A percentile compares a stretch with the other conserved stretches of the same genome.
Evolutionary conservation across 371 early-diverging fungal genomes (phyloP).

Genomic region (Mucor saturninus): DNA sequence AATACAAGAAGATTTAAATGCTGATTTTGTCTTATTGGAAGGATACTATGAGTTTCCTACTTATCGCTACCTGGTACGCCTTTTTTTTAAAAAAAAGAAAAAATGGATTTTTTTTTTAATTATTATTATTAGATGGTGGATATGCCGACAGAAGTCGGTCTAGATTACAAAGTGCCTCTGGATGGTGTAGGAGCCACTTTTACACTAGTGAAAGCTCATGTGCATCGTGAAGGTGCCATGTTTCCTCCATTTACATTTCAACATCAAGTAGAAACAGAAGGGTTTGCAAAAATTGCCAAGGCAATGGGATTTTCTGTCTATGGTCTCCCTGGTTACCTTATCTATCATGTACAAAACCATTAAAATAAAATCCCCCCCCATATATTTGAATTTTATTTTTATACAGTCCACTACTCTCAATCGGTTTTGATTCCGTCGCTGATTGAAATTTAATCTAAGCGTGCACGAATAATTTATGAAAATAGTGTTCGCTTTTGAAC

Average conservation of each 20-base stretch:
- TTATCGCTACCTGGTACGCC: slow-evolving; percentile 39
- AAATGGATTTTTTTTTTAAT: neutral
- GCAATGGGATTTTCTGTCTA: slow-evolving; percentile 65
- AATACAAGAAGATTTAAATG: slow-evolving; percentile 54
- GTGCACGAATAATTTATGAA: too few species aligned
- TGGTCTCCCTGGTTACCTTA: slow-evolving; percentile 63
- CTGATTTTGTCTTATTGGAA: slow-evolving; percentile 47
- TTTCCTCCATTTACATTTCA: slow-evolving; percentile 51
- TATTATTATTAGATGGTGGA: slow-evolving; percentile 38
- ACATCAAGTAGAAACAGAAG: slow-evolving; percentile 74
- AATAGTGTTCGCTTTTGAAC: too few species aligned
- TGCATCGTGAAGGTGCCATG: slow-evolving; percentile 69
- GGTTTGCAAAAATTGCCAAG: slow-evolving; percentile 76
- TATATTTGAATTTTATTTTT: neutral
- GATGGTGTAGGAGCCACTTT: slow-evolving; percentile 56
- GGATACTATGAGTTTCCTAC: slow-evolving; percentile 54
- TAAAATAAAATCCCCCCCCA: neutral
- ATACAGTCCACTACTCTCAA: neutral
- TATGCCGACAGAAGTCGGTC: slow-evolving; percentile 47
- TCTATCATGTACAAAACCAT: slow-evolving; percentile 44
- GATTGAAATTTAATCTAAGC: too few species aligned
- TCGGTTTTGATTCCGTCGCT: too few species aligned
- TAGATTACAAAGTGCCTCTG: slow-evolving; percentile 39
- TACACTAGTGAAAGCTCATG: slow-evolving; percentile 64
- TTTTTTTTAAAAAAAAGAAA: neutral